These are phyloP conservation scores for Neofusicoccum cordaticola DNA, from an alignment of 2,329 filamentous ascomycete species.

Conservation along the genomic window DNA sequence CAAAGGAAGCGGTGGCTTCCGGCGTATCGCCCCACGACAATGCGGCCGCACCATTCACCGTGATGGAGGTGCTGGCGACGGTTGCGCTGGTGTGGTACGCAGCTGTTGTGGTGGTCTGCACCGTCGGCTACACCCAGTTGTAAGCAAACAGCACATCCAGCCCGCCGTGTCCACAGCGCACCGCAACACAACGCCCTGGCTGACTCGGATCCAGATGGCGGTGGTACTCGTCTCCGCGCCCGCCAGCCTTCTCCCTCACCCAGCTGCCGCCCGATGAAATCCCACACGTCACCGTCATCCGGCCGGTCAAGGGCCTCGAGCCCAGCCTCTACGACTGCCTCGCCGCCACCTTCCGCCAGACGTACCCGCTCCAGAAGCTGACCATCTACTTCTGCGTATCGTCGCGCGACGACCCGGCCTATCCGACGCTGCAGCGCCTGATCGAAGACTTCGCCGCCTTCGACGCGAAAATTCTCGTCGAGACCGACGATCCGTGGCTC, in stretches of 20 bases:
- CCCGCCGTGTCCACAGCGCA: background rate
- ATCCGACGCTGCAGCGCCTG: slow-evolving; percentile 68
- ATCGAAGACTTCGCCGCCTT: slow-evolving; percentile 69
- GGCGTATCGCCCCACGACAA: slow-evolving; percentile 22
- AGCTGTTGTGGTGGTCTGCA: slow-evolving; percentile 55
- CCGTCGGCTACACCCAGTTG: slow-evolving; percentile 60
- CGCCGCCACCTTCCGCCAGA: slow-evolving; percentile 76
- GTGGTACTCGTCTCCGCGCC: slow-evolving; percentile 50
- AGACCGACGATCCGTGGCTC: slow-evolving; percentile 75
- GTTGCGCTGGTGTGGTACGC: slow-evolving; percentile 57
- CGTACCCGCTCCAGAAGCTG: slow-evolving; percentile 73
- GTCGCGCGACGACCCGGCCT: slow-evolving; percentile 70
- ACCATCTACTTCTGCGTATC: slow-evolving; percentile 82
- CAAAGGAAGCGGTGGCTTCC: slow-evolving; percentile 18
- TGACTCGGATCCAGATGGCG: slow-evolving; percentile 46
- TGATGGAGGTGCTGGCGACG: slow-evolving; percentile 39
- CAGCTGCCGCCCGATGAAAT: slow-evolving; percentile 46
- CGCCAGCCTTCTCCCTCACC: slow-evolving; percentile 41
- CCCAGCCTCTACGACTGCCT: slow-evolving; percentile 90
- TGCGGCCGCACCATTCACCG: slow-evolving; percentile 29
- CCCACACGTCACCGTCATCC: slow-evolving; percentile 85
- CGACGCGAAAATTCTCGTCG: slow-evolving; percentile 72
- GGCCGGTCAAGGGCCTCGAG: slow-evolving; percentile 90
- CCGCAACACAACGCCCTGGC: background rate
- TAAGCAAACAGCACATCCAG: slow-evolving; percentile 30